Evolutionary conservation across 1,139 yeast genomes (phyloP), one percentile per base, ranked within the genome.

Genomic region (Candida smagusa): DNA sequence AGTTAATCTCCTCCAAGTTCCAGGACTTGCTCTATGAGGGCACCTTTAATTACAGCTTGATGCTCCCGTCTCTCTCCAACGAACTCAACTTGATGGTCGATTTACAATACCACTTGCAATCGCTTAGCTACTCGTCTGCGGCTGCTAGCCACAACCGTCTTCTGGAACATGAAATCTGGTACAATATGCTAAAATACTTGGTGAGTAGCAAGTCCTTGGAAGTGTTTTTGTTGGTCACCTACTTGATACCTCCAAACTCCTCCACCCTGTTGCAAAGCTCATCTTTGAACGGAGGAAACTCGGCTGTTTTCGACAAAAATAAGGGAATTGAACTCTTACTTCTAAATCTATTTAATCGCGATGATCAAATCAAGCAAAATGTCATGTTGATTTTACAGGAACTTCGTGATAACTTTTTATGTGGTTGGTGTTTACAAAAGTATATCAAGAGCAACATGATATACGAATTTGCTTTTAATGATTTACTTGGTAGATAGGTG

Each of bases 261-360:
- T 59, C 72, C 29, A 61, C 74, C 3, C 64, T 70, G 39, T 53
- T 67, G 35, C 74, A 66, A 45, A 59, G 68, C 31, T 59, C 66
- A 9, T 58, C 71, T 6, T 50, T 56, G 9, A 72, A 66, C 44
- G 72, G 74, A 2, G 72, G 75, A 3, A 66, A 58, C 43, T 49
- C 68, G 38, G 68, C 75, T 2, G 67, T 68, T 2, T 70, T 70
- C 38, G 77, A 72, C 45, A 70, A 71, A 45, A 72, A 72, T 44
- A 69, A 67, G 46, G 76, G 76, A 1, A 64, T 72, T 23, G 77
- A 72, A 45, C 52, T 69, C 13, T 48, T 72, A 16, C 52, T 69
- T 33, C 46, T 70, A 19, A 45, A 79, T 48, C 61, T 77, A 73
- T 52, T 76, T 74, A 39, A 77, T 79, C 52, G 70, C 22, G 55